These are phyloP conservation scores for Draba incana DNA, from an alignment of 345 rosid species.

Conservation along the genomic window DNA sequence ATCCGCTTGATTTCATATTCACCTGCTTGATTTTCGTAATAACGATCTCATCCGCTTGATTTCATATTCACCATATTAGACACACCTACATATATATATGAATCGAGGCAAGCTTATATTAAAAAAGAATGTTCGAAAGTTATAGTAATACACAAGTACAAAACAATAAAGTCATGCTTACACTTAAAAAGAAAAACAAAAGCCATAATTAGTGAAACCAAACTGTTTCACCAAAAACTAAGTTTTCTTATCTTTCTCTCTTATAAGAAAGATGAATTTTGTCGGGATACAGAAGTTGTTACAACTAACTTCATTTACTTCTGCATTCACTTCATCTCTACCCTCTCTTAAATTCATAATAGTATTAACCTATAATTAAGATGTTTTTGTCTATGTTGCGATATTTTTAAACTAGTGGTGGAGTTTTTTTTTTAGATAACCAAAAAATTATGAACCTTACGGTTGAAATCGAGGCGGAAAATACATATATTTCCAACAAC, in stretches of 20 bases:
- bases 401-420: too few relatives aligned
- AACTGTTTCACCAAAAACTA: neutral
- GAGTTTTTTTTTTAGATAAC: too few relatives aligned
- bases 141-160: neutral
- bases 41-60: too few relatives aligned
- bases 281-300: slow-evolving; percentile 16
- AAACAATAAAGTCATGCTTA: too few relatives aligned
- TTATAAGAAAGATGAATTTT: neutral
- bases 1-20: too few relatives aligned
- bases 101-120: neutral
- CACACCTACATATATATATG: neutral
- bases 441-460: too few relatives aligned
- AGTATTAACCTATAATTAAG: too few relatives aligned
- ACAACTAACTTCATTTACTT: slow-evolving; percentile 36
- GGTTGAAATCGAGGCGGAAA: too few relatives aligned
- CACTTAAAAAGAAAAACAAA: too few relatives aligned
- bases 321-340: slow-evolving; percentile 22
- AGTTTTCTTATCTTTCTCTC: slow-evolving; percentile 2
- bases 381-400: too few relatives aligned
- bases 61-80: neutral
- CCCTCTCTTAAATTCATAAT: too few relatives aligned
- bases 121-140: neutral
- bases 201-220: slow-evolving; percentile 14
- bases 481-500: too few relatives aligned
- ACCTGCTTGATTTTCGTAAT: neutral